Base-by-base conservation (phyloP, 1,284 basidiomycete genomes). In the Heimioporus punctisporus region DNA sequence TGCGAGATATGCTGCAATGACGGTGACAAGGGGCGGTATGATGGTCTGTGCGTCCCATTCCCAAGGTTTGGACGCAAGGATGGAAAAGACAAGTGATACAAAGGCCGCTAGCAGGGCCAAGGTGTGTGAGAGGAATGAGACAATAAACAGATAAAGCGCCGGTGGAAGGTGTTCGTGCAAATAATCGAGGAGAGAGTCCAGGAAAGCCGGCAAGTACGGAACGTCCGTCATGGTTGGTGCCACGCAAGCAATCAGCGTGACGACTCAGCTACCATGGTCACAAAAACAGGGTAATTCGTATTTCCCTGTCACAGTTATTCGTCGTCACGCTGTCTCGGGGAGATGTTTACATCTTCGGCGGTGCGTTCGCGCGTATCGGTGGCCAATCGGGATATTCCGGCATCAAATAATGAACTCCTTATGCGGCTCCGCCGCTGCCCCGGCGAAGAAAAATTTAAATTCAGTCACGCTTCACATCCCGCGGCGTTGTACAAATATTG, bases 1-100 rank as follows among this genome's bases (percentile, higher is more conserved):
- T 4, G 88, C 88, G 59, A 91, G 76, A 70, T 92, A 93, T 12
- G 86, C 86, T 5, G 80, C 79, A 50, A 92, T 71, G 28, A 92
- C 66, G 51, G 81, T 87, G 63, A 93, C 83, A 64, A 92, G 71
- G 1, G 90, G 88, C 8, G 91, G 88, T 25, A 93, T 62, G 49
- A 92, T 65, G 27, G 78, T 80, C 65, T 90, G 83, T 11, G 78
- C 75, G 60, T 88, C 80, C 86, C 86, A 89, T 59, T 82, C 74
- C 56, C 76, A 74, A 41, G 83, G 82, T 55, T 76, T 74, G 55
- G 78, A 78, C 28, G 78, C 73, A 7, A 81, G 54, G 12, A 89
- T 64, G 11, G 81, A 71, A 26, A 70, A 61, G 49, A 80, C 57
- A 44, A 90, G 73, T 12, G 74, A 72, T 61, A 78, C 65, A 26